These are phyloP conservation scores for Talaromyces proteolyticus DNA, from an alignment of 495 filamentous ascomycete genomes.

Conservation along the genomic window DNA sequence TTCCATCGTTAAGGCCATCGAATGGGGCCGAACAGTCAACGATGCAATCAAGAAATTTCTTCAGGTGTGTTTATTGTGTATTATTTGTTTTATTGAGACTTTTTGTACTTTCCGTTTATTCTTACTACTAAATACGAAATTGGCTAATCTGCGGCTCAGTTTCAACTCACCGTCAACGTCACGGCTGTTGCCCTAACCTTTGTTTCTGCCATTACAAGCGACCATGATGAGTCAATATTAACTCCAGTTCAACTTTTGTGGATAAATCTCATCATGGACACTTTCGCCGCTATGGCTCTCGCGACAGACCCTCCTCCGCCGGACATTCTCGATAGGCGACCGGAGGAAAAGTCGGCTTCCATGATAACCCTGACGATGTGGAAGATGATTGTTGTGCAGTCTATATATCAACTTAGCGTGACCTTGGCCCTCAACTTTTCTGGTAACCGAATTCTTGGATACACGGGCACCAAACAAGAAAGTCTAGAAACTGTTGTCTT, in stretches of 20 bases:
- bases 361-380: slow-evolving; percentile 67
- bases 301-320: slow-evolving; percentile 66
- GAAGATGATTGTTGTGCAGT: slow-evolving; percentile 77
- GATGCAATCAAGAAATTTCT: slow-evolving; percentile 87
- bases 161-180: slow-evolving; percentile 75
- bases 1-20: slow-evolving; percentile 69
- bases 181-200: slow-evolving; percentile 67
- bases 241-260: slow-evolving; percentile 76
- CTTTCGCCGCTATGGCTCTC: slow-evolving; percentile 69
- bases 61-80: slow-evolving; percentile 30
- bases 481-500: slow-evolving; percentile 57
- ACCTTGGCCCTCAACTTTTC: slow-evolving; percentile 62
- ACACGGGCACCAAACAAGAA: not conserved
- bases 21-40: slow-evolving; percentile 84
- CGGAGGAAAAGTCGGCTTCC: slow-evolving; percentile 59
- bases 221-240: slow-evolving; percentile 54
- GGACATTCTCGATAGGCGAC: slow-evolving; percentile 55
- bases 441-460: slow-evolving; percentile 47
- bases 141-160: slow-evolving; percentile 49
- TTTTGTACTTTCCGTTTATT: too few relatives aligned
- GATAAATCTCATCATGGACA: slow-evolving; percentile 81
- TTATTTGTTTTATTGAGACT: too few relatives aligned
- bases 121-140: not conserved
- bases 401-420: slow-evolving; percentile 62
- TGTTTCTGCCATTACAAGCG: slow-evolving; percentile 57